Conservation (phyloP, 2,329 filamentous ascomycete species). For the Penicillium thymicola region DNA sequence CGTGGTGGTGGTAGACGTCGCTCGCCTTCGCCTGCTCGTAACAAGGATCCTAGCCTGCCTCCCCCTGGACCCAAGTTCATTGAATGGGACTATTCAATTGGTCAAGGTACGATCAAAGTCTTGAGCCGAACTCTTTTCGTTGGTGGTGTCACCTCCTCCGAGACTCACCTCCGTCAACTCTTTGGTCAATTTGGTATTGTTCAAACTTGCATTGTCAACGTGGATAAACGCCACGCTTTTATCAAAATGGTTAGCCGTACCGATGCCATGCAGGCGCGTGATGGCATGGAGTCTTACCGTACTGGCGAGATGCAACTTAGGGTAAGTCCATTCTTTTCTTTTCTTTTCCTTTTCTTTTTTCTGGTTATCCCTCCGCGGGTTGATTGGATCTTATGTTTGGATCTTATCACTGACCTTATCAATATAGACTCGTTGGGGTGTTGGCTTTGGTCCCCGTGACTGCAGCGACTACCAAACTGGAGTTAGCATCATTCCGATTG, state of each 20-base stretch:
- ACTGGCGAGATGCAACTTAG: constrained; percentile 69
- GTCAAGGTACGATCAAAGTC: constrained; percentile 80
- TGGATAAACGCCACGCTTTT: constrained; percentile 96
- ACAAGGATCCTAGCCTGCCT: constrained; percentile 40
- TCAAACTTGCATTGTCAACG: constrained; percentile 97
- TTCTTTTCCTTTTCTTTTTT: too few relatives aligned
- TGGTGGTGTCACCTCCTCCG: constrained; percentile 84
- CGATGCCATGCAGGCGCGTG: constrained; percentile 79
- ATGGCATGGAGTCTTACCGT: constrained; percentile 78
- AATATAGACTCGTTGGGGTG: constrained; percentile 84
- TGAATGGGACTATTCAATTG: constrained; percentile 71
- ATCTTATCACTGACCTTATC: background rate
- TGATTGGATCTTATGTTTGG: background rate
- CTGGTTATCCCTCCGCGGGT: background rate
- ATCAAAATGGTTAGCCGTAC: constrained; percentile 95
- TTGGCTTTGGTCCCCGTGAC: constrained; percentile 93
- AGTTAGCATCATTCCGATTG: constrained; percentile 88
- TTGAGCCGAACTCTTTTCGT: constrained; percentile 94
- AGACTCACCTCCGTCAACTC: constrained; percentile 74
- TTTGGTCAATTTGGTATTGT: constrained; percentile 82
- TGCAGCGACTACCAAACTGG: constrained; percentile 95
- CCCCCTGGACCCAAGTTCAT: constrained; percentile 67
- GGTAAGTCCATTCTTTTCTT: constrained; percentile 50
- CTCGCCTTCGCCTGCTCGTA: constrained; percentile 56
- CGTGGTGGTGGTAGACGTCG: constrained; percentile 48